Percentiles rank a stretch among this genome's conserved stretches.
phyloP scores from a whole-genome alignment of 2,329 filamentous ascomycete genomes.

The Aspergillus puulaauensis region DNA sequence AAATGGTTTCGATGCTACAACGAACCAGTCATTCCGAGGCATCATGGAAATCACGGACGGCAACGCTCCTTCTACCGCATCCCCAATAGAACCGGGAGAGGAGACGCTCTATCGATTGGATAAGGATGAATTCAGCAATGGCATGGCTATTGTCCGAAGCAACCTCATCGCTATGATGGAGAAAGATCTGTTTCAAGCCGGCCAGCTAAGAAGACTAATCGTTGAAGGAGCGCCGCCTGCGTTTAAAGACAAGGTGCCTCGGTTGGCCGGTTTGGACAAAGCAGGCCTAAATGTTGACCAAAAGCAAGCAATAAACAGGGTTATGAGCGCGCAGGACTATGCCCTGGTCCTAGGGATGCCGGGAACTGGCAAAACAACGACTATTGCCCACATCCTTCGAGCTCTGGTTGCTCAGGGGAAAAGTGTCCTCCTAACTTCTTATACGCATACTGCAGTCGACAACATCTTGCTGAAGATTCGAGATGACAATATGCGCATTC shows the following conservation, averaged over 20 bases:
- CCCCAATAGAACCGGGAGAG: slow-evolving; percentile 44
- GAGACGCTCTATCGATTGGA: slow-evolving; percentile 76
- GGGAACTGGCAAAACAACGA: slow-evolving; percentile 96
- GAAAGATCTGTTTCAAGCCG: slow-evolving; percentile 68
- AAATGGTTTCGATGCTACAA: slow-evolving; percentile 69
- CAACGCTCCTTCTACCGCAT: slow-evolving; percentile 34
- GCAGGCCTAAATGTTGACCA: slow-evolving; percentile 84
- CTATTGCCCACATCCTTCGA: slow-evolving; percentile 94
- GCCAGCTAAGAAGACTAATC: slow-evolving; percentile 73
- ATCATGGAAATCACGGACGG: slow-evolving; percentile 80
- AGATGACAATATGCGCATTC: slow-evolving; percentile 70
- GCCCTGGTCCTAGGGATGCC: slow-evolving; percentile 98
- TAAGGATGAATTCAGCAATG: slow-evolving; percentile 98
- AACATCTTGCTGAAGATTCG: slow-evolving; percentile 94
- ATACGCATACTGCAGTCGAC: slow-evolving; percentile 96
- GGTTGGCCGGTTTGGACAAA: slow-evolving; percentile 54
- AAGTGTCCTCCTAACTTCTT: slow-evolving; percentile 88
- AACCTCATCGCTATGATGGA: slow-evolving; percentile 93
- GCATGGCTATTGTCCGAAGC: slow-evolving; percentile 91
- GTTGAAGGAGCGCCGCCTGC: slow-evolving; percentile 72
- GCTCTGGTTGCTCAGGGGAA: slow-evolving; percentile 86
- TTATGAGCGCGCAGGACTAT: slow-evolving; percentile 94
- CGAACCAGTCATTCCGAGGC: slow-evolving; percentile 83
- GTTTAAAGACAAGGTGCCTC: slow-evolving; percentile 68
- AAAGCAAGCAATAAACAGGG: slow-evolving; percentile 80